A percentile compares a stretch with the other conserved stretches of the same genome.
Conservation (phyloP, 2,329 filamentous ascomycete species). For the Colletotrichum echinochloae region DNA sequence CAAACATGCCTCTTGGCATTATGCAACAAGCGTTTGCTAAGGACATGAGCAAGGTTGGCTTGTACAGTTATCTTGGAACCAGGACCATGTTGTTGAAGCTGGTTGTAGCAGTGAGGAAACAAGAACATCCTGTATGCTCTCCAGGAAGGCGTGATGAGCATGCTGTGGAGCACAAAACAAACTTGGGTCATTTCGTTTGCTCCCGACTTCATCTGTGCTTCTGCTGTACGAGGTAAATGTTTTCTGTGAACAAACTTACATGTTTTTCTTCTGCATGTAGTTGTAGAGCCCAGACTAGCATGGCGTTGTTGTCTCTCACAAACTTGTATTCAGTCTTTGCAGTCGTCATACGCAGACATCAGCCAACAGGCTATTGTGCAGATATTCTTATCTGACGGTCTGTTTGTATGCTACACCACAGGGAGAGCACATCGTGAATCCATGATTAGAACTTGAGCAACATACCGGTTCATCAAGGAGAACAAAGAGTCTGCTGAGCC, state of each 20-base stretch:
- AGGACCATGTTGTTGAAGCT: neutral
- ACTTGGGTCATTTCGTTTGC: neutral
- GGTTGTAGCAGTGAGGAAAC: neutral
- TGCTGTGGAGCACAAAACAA: neutral
- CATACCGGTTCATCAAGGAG: neutral
- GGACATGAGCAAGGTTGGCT: too few relatives aligned
- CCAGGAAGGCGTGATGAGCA: neutral
- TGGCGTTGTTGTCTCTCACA: neutral
- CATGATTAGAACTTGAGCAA: neutral
- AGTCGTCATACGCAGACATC: neutral
- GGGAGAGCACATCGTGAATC: too few relatives aligned
- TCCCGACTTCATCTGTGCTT: neutral
- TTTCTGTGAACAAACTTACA: neutral
- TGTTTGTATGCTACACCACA: neutral
- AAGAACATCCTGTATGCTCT: neutral
- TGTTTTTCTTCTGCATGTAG: neutral
- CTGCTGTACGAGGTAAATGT: neutral
- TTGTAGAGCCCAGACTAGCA: neutral
- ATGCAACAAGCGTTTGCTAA: too few relatives aligned
- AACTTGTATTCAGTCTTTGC: neutral
- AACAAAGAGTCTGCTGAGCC: neutral
- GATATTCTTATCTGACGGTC: neutral
- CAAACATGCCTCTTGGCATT: too few relatives aligned
- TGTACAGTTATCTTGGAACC: neutral
- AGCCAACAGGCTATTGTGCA: neutral